These are phyloP conservation scores for Verticillium longisporum DNA, from an alignment of 2,329 filamentous ascomycete species.

Conservation along the genomic window DNA sequence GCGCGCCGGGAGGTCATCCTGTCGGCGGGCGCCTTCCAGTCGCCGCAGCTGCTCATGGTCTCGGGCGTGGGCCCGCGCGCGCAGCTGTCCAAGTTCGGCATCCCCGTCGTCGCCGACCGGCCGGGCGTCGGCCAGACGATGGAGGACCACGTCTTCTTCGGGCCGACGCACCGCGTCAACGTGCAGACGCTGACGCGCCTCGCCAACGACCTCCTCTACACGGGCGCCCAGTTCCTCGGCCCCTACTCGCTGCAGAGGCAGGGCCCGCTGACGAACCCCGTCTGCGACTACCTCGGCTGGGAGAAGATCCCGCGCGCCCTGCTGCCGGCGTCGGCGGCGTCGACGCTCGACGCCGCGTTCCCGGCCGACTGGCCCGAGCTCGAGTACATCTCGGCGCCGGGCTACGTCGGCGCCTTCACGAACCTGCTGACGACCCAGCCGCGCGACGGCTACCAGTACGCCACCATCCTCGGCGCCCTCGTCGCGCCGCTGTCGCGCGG, in stretches of 20 bases:
- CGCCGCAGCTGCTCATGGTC: constrained; percentile 58
- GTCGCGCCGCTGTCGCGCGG: constrained; percentile 35
- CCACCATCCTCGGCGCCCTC: constrained; percentile 11
- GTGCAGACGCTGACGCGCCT: constrained; percentile 11
- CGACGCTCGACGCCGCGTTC: constrained; percentile 5
- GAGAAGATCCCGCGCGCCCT: constrained; percentile 11
- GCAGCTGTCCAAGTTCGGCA: constrained; percentile 28
- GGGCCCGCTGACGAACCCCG: constrained; percentile 14
- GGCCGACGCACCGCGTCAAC: constrained; percentile 10
- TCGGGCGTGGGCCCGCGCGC: constrained; percentile 40
- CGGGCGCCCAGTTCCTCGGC: constrained; percentile 1
- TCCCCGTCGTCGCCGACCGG: constrained; percentile 40
- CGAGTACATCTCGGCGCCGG: constrained; percentile 17
- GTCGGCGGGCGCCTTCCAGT: constrained; percentile 75
- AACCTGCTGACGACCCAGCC: constrained; percentile 5
- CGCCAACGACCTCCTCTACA: constrained; percentile 6
- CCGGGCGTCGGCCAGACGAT: constrained; percentile 77
- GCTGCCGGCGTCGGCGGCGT: neutral
- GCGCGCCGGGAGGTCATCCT: constrained; percentile 63
- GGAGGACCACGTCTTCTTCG: constrained; percentile 38
- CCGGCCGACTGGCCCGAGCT: constrained; percentile 28
- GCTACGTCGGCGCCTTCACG: constrained; percentile 12
- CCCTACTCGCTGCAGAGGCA: constrained; percentile 2
- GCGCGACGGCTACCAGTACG: constrained; percentile 7
- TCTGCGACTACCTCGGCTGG: constrained; percentile 14